phyloP scores from a whole-genome alignment of 164 flowering plant species.

The Stephania japonica region DNA sequence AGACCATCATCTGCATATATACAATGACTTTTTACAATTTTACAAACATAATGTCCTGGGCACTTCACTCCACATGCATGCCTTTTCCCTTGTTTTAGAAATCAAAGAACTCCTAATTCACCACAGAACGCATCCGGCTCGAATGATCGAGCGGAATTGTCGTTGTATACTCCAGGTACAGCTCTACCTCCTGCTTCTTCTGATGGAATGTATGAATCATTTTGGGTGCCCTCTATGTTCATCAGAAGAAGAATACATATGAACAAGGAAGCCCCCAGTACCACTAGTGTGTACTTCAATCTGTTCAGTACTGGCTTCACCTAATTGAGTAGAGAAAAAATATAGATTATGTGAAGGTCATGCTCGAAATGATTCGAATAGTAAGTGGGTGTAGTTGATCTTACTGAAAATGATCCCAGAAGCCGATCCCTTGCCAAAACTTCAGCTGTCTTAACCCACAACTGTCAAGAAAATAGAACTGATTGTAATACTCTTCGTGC shows the following conservation, averaged over 20 bases:
- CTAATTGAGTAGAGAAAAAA: conserved; percentile 25
- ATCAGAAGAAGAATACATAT: conserved; percentile 40
- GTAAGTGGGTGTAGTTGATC: conserved; percentile 11
- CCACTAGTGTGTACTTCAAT: conserved; percentile 63
- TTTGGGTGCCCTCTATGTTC: conserved; percentile 37
- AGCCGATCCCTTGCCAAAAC: conserved; percentile 87
- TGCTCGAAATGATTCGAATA: neutral
- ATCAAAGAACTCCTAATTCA: conserved; percentile 35
- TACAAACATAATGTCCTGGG: too few species aligned
- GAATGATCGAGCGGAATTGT: conserved; percentile 77
- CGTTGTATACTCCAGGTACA: conserved; percentile 72
- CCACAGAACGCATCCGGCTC: conserved; percentile 94
- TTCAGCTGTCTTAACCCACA: conserved; percentile 95
- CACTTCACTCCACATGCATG: neutral
- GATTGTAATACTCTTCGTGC: too few species aligned
- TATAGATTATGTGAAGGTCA: neutral
- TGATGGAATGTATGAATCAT: conserved; percentile 19
- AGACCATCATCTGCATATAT: neutral
- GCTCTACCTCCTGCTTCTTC: conserved; percentile 38
- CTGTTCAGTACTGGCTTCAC: conserved; percentile 86
- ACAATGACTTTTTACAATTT: neutral
- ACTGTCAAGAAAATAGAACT: conserved; percentile 35
- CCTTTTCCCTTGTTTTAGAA: neutral
- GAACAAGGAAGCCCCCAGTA: conserved; percentile 50
- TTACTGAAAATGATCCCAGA: conserved; percentile 82